Base-by-base conservation (phyloP, 495 filamentous ascomycete genomes). In the Aspergillus biplanus region DNA sequence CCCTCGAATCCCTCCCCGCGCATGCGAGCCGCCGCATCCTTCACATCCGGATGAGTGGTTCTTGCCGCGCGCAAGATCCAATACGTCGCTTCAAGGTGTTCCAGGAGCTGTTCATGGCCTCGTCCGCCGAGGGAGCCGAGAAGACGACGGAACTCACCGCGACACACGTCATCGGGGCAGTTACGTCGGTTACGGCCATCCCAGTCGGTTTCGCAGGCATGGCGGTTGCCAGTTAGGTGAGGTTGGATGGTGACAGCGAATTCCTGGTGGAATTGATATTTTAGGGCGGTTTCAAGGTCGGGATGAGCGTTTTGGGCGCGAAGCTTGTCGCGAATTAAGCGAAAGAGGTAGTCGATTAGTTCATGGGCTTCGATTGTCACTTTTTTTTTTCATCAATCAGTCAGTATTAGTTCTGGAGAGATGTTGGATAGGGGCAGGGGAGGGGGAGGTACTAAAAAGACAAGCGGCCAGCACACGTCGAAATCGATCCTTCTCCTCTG, bases 61-160 rank as follows among this genome's bases (percentile, higher is more conserved):
- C 75, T 68, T 57, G 70, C 67, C 7, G 74, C 76, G 2, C 80
- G 70, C 18, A 83, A 68, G 13, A 82, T 65, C 80, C 79, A 78
- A 31, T 74, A 71, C 16, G 47, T 64, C 8, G 54, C 52, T 62
- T 83, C 80, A 33, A 76, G 55, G 5, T 48, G 21, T 7, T 71
- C 65, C 31, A 75, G 66, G 5, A 66, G 15, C 34, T 65, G 57
- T 13, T 56, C 13, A 50, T 62, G 69, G 32, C 55, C 70, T 58
- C 21, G 39, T 8, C 58, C 53, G 4, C 52, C 61, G 13, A 58
- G 31, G 15, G 54, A 31, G 21, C 65, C 72, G 4, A 68, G 59
- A 15, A 64, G 57, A 27, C 53, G 53, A 11, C 12, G 55, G 33
- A 61, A 61, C 48, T 78, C 77, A 7, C 32, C 16, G 8, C 52